Conservation (phyloP, 768 basidiomycete genomes). For the Amylocystis lapponica region DNA sequence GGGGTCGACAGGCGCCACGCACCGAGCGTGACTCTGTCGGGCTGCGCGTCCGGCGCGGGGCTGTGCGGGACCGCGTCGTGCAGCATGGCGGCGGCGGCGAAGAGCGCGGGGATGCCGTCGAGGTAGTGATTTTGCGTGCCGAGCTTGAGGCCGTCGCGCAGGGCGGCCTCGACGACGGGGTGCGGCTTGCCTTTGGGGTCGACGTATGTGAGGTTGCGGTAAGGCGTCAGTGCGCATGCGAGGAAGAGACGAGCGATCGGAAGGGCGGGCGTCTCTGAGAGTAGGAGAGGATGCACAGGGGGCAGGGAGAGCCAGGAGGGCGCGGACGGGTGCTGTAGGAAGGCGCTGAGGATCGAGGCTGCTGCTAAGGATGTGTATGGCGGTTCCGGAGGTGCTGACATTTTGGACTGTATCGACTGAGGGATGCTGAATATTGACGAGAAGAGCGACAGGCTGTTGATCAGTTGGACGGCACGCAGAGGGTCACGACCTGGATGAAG, state of each 20-base stretch:
- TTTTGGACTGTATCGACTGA: conserved; percentile 30
- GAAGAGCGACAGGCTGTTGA: conserved; percentile 69
- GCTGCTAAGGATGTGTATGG: background rate
- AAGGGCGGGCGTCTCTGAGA: conserved; percentile 30
- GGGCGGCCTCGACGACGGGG: conserved; percentile 57
- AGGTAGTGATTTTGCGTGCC: conserved; percentile 72
- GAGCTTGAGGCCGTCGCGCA: conserved; percentile 82
- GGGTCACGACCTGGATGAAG: conserved; percentile 68
- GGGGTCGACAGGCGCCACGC: background rate
- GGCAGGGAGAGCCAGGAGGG: conserved; percentile 28
- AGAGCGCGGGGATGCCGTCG: conserved; percentile 69
- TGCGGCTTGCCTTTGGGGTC: conserved; percentile 61
- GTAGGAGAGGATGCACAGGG: conserved; percentile 42
- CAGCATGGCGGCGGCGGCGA: conserved; percentile 45
- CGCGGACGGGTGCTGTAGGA: conserved; percentile 1
- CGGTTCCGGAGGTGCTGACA: conserved; percentile 40
- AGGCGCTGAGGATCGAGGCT: background rate
- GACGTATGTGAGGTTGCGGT: conserved; percentile 46
- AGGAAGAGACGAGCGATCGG: conserved; percentile 66
- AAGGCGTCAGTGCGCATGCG: conserved; percentile 72
- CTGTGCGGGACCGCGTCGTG: conserved; percentile 22
- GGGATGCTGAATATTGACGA: conserved; percentile 59
- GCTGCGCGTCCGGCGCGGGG: background rate
- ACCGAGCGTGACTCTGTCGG: conserved; percentile 2
- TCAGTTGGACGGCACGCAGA: conserved; percentile 64